A percentile compares a stretch with the other conserved stretches of the same genome.
phyloP scores from a whole-genome alignment of 768 basidiomycete genomes.

The Rhodotorula graminis region DNA sequence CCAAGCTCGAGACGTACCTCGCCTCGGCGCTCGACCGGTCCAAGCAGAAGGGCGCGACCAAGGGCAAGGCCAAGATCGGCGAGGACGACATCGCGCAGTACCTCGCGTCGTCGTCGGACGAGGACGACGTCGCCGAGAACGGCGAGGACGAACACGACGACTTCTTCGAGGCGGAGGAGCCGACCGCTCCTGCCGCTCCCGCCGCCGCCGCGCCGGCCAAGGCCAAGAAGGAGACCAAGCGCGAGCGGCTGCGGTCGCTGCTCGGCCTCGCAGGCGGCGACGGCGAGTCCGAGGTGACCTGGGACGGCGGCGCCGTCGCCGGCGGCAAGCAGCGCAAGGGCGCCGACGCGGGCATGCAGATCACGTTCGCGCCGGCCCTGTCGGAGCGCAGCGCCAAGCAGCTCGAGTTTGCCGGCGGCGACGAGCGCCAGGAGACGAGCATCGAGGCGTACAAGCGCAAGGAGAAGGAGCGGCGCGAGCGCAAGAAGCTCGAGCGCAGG shows the following conservation, averaged over 20 bases:
- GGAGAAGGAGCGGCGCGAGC: constrained; percentile 79
- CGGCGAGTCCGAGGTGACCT: constrained; percentile 12
- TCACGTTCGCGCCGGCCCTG: constrained; percentile 87
- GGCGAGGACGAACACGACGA: constrained; percentile 49
- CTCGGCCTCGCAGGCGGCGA: constrained; percentile 36
- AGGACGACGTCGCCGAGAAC: constrained; percentile 55
- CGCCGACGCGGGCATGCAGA: constrained; percentile 70
- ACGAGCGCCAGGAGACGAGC: constrained; percentile 68
- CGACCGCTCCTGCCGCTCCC: constrained; percentile 42
- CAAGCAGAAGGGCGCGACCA: constrained; percentile 70
- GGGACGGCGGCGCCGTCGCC: constrained; percentile 24
- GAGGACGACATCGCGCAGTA: constrained; percentile 81
- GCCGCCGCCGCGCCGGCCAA: constrained; percentile 50
- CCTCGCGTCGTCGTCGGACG: constrained; percentile 63
- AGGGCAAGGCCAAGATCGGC: constrained; percentile 62
- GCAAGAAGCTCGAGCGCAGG: constrained; percentile 65
- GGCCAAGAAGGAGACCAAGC: constrained; percentile 36
- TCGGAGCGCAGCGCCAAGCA: constrained; percentile 50
- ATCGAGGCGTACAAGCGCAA: constrained; percentile 84
- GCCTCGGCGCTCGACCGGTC: constrained; percentile 46
- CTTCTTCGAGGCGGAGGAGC: constrained; percentile 68
- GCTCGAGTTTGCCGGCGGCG: constrained; percentile 42
- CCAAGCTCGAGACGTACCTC: constrained; percentile 44
- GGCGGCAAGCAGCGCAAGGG: constrained; percentile 30
- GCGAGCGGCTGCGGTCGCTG: constrained; percentile 27